Percentiles rank a stretch among this genome's conserved stretches.
These are phyloP conservation scores for Phytopythium aichiense DNA, from an alignment of 352 stramenopile genomes.

Conservation along the genomic window DNA sequence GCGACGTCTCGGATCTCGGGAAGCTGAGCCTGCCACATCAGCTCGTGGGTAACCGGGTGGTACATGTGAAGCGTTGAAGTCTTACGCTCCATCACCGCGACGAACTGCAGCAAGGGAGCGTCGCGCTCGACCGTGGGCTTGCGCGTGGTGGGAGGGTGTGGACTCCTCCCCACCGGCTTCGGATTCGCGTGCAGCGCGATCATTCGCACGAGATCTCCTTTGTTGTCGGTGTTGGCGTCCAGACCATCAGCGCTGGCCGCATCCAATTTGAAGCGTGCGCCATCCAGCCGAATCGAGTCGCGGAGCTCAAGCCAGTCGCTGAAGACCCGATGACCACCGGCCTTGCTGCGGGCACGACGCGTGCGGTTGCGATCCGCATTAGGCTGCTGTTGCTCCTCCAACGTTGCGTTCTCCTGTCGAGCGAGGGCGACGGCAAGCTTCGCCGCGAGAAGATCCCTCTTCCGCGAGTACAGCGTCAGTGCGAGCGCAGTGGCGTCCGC, in stretches of 20 bases:
- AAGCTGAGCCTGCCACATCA: conserved; percentile 22
- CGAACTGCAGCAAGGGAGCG: conserved; percentile 17
- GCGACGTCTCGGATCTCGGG: conserved; percentile 14
- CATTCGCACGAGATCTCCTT: conserved; percentile 7
- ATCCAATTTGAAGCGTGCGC: not conserved
- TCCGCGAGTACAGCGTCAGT: conserved; percentile 19
- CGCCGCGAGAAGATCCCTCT: conserved; percentile 11
- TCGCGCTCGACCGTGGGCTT: conserved; percentile 7
- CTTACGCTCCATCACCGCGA: conserved; percentile 20
- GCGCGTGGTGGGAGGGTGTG: conserved; percentile 4
- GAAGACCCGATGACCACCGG: conserved; percentile 10
- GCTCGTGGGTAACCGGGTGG: conserved; percentile 17
- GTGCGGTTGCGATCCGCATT: not conserved
- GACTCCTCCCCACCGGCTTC: conserved; percentile 10
- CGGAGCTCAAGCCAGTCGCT: conserved; percentile 22
- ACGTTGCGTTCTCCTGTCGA: not conserved
- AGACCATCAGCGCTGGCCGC: not conserved
- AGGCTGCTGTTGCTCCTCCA: not conserved
- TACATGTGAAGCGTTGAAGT: conserved; percentile 19
- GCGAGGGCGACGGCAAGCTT: conserved; percentile 1
- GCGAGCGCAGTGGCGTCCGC: conserved; percentile 12
- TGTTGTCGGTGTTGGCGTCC: not conserved
- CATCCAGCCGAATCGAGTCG: conserved; percentile 1
- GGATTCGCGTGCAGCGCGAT: conserved; percentile 20
- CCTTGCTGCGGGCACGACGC: not conserved